Evolutionary conservation across 305 asterid species (phyloP).

Genomic region (Striga hermonthica): DNA sequence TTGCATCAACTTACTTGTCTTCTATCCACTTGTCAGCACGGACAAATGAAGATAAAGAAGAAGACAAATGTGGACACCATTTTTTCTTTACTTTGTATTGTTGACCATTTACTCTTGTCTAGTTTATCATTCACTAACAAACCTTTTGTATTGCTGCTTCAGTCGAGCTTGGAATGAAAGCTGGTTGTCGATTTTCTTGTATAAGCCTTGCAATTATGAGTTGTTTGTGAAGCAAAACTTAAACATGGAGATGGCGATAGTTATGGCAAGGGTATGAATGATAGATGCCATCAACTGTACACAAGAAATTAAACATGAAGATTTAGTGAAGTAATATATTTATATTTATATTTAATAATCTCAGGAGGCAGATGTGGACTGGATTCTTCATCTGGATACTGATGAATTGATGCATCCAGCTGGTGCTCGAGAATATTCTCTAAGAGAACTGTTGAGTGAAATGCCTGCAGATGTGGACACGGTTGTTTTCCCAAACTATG

Average conservation of each 20-base stretch:
- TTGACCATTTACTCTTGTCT: neutral
- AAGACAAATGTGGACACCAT: too few species aligned
- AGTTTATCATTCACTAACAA: constrained; percentile 23
- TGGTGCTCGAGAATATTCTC: constrained; percentile 76
- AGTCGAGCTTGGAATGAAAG: constrained; percentile 84
- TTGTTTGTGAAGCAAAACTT: constrained; percentile 87
- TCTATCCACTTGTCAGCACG: too few species aligned
- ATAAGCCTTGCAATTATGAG: constrained; percentile 94
- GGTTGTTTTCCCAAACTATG: constrained; percentile 85
- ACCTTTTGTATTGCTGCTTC: constrained; percentile 33
- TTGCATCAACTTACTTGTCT: neutral
- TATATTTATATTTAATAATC: constrained; percentile 22
- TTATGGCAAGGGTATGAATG: constrained; percentile 87
- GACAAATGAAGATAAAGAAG: too few species aligned
- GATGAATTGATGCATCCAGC: constrained; percentile 90
- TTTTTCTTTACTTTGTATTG: too few species aligned
- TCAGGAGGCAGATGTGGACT: constrained; percentile 82
- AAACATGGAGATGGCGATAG: constrained; percentile 94
- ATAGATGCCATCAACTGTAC: constrained; percentile 10
- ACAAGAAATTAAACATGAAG: constrained; percentile 13
- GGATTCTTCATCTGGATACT: constrained; percentile 93
- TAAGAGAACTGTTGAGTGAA: constrained; percentile 64
- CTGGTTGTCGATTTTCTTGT: constrained; percentile 60
- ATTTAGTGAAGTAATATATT: too few species aligned
- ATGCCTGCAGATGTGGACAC: constrained; percentile 72